Base-by-base conservation (phyloP, 1,139 yeast genomes). In the Magnusiomyces sp. region DNA sequence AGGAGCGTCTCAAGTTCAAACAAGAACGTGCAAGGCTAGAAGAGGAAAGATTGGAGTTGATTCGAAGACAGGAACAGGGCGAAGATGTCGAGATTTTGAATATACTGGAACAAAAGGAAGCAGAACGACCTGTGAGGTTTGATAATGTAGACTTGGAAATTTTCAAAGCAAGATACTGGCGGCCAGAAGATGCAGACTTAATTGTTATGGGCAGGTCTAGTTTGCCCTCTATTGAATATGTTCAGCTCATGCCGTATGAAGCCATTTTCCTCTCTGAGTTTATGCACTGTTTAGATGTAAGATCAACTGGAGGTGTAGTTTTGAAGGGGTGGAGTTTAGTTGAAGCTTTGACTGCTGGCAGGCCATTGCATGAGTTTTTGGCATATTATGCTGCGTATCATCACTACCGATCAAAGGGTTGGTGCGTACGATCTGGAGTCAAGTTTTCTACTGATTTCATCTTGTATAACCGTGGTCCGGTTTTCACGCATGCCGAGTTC, bases 351-450 rank as follows among this genome's bases (percentile, higher is more conserved):
- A 11, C 37, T 29, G 34, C 48, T 19, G 37, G 44, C 33, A 42
- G 47, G 11, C 37, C 46, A 16, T 51, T 56, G 23, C 47, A 52
- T 4, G 36, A 49, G 41, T 63, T 61, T 40, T 47, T 59, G 14
- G 50, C 75, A 1, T 73, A 77, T 43, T 92, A 86, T 61, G 81
- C 80, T 5, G 92, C 78, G 0, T 92, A 90, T 61, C 95, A 89
- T 62, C 90, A 89, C 63, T 90, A 81, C 66, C 74, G 95, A 49
- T 80, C 96, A 0, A 74, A 80, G 34, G 97, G 97, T 0, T 92
- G 97, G 97, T 90, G 97, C 71, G 95, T 83, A 2, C 74, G 95
- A 53, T 79, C 90, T 0, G 98, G 97, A 0, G 78, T 90, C 52
- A 92, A 92, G 63, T 92, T 92, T 66, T 96, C 97, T 1, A 77